Evolutionary conservation across 257 asterid species (phyloP), one percentile per base, ranked within the genome.

Genomic region (Cordia subcordata): DNA sequence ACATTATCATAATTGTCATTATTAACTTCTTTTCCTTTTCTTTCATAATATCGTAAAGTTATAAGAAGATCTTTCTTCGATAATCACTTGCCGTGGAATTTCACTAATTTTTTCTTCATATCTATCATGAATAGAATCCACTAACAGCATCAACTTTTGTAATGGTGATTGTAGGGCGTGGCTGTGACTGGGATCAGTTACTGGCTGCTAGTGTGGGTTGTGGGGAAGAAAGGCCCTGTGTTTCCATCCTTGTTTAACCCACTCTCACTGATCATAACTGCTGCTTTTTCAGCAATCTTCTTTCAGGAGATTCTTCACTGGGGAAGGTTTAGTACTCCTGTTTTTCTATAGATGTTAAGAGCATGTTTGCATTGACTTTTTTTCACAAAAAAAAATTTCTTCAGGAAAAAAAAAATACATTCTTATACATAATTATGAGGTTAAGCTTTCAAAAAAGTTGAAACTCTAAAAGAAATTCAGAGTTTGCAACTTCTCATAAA

Each of bases 151-250:
- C 35, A 27, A 27, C 6, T 27, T 27, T 27, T 27, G 35, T 27
- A 27, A 27, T 27, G n/a, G 11, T 6, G 32, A 42, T 13, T 74
- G 75, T 79, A 84, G 93, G 88, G 88, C 1, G 37, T 84, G 10
- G 8, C 77, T 47, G 86, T 70, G 11, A 73, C 88, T 9, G 88
- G 83, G 37, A 13, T 84, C 8, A 62, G 67, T 45, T 77, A 49
- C 33, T 71, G 80, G 72, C 17, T 79, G 58, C 82, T 70, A 71
- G 70, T 76, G 8, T 82, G 94, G 94, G 72, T 78, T 1, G 73
- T 82, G 4, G 79, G 80, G 64, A 77, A 71, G 75, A 82, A 74
- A 63, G 94, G 94, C 0, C 85, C 94, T 8, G 82, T 85, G 11
- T 85, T 79, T 22, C 61, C 60, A 39, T 76, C 83, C 0, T 63